Percentiles rank a stretch among this genome's conserved stretches.
Conservation (phyloP, 2,329 filamentous ascomycete species). For the Venturiaceae sp. region DNA sequence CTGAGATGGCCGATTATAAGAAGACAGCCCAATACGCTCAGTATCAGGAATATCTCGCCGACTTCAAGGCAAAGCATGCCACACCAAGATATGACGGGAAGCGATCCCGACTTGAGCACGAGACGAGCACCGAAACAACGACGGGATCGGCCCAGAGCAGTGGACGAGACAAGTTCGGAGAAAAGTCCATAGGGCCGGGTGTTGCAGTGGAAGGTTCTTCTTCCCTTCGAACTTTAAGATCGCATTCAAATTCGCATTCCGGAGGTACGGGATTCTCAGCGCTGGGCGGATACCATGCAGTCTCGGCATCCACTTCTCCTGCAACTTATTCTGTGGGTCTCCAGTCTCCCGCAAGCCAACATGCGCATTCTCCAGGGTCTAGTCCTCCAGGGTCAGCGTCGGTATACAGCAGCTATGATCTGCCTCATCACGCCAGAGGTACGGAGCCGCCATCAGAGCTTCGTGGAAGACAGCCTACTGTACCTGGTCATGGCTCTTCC, state of each 20-base stretch:
- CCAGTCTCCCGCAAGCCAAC: slow-evolving; percentile 4
- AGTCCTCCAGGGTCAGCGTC: slow-evolving; percentile 2
- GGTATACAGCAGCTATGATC: slow-evolving; percentile 6
- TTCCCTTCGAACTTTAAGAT: neutral
- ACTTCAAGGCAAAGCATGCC: slow-evolving; percentile 66
- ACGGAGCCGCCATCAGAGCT: neutral
- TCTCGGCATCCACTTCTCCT: slow-evolving; percentile 4
- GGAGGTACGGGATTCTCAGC: neutral
- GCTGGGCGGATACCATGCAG: neutral
- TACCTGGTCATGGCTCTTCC: neutral
- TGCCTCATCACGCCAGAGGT: slow-evolving; percentile 7
- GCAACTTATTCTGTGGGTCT: neutral
- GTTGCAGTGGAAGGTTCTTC: neutral
- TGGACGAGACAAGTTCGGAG: neutral
- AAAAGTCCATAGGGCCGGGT: neutral
- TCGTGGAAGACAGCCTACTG: neutral
- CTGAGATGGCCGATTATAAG: slow-evolving; percentile 65
- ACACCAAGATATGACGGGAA: slow-evolving; percentile 30
- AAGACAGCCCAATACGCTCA: slow-evolving; percentile 60
- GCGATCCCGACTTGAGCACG: slow-evolving; percentile 31
- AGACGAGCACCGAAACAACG: slow-evolving; percentile 23
- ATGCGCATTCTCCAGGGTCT: slow-evolving; percentile 5
- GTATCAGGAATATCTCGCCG: slow-evolving; percentile 62
- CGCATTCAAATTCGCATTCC: neutral
- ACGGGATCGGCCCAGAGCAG: slow-evolving; percentile 16